phyloP scores from a whole-genome alignment of 2,329 filamentous ascomycete genomes.

The Huntiella savannae region DNA sequence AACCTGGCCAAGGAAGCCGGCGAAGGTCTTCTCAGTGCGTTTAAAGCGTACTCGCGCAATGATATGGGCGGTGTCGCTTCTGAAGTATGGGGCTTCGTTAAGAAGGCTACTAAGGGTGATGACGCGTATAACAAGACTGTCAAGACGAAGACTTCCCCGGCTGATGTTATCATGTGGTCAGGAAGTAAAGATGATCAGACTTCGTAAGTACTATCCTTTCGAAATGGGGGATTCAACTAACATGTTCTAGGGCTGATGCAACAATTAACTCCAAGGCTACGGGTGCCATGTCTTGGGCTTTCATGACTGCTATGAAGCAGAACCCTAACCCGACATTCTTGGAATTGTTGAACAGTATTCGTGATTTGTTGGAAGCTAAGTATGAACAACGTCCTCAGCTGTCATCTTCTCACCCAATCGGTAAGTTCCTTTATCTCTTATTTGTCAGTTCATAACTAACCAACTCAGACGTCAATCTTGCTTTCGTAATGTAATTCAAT shows the following conservation, averaged over 20 bases:
- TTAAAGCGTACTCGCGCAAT: constrained; percentile 63
- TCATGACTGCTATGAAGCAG: constrained; percentile 76
- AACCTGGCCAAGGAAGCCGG: constrained; percentile 66
- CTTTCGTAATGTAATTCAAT: no score
- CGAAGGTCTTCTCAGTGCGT: constrained; percentile 49
- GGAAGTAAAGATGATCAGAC: constrained; percentile 94
- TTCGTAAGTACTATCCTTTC: constrained; percentile 28
- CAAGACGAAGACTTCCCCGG: constrained; percentile 78
- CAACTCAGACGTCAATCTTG: no score
- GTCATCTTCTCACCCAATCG: constrained; percentile 85
- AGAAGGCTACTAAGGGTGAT: constrained; percentile 46
- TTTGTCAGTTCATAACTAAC: not conserved
- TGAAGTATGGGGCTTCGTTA: constrained; percentile 67
- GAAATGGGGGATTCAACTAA: not conserved
- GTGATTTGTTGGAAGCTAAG: constrained; percentile 68
- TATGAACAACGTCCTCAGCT: constrained; percentile 93
- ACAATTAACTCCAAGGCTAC: constrained; percentile 77
- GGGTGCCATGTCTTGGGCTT: constrained; percentile 96
- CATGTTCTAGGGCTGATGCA: constrained; percentile 54
- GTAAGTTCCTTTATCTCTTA: constrained; percentile 32
- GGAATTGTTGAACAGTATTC: constrained; percentile 84
- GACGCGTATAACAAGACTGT: constrained; percentile 60
- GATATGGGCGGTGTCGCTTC: constrained; percentile 67
- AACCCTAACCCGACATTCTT: constrained; percentile 94
- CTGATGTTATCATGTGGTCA: constrained; percentile 96